Evolutionary conservation across 73 alveolate genomes (phyloP).

Genomic region (Blepharisma stoltei): DNA sequence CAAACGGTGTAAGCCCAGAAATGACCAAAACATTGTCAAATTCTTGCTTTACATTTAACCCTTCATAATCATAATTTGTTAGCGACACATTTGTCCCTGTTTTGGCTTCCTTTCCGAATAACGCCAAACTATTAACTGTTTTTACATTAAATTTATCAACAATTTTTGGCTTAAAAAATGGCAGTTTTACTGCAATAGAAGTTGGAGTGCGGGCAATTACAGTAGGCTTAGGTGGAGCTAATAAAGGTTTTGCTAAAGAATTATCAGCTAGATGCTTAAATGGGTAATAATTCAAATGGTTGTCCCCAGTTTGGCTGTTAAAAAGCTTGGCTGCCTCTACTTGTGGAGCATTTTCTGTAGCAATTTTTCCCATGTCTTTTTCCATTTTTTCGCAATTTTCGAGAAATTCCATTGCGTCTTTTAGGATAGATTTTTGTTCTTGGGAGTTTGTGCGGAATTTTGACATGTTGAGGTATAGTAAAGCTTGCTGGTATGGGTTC

Average conservation of each 20-base stretch:
- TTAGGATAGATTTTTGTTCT: slow-evolving; percentile 49
- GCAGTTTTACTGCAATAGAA: slow-evolving; percentile 53
- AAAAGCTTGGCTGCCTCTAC: slow-evolving; percentile 45
- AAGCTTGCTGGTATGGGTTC: slow-evolving; percentile 58
- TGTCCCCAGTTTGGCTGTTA: slow-evolving; percentile 41
- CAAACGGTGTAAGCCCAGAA: slow-evolving; percentile 78
- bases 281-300: slow-evolving; percentile 40
- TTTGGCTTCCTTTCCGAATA: slow-evolving; percentile 65
- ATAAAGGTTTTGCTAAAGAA: slow-evolving; percentile 37
- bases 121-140: slow-evolving; percentile 48
- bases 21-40: slow-evolving; percentile 61
- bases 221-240: slow-evolving; percentile 60
- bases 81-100: slow-evolving; percentile 68
- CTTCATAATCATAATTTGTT: slow-evolving; percentile 65
- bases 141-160: slow-evolving; percentile 58
- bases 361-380: slow-evolving; percentile 34
- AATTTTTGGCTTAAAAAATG: slow-evolving; percentile 55
- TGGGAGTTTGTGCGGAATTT: slow-evolving; percentile 43
- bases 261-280: slow-evolving; percentile 43
- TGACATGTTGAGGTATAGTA: slow-evolving; percentile 54
- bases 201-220: slow-evolving; percentile 56
- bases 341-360: slow-evolving; percentile 45
- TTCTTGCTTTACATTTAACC: slow-evolving; percentile 43
- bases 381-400: slow-evolving; percentile 49
- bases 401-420: slow-evolving; percentile 49